These are phyloP conservation scores for Zygosaccharomyces pseudobailii DNA, from an alignment of 1,139 yeast genomes.

Conservation along the genomic window DNA sequence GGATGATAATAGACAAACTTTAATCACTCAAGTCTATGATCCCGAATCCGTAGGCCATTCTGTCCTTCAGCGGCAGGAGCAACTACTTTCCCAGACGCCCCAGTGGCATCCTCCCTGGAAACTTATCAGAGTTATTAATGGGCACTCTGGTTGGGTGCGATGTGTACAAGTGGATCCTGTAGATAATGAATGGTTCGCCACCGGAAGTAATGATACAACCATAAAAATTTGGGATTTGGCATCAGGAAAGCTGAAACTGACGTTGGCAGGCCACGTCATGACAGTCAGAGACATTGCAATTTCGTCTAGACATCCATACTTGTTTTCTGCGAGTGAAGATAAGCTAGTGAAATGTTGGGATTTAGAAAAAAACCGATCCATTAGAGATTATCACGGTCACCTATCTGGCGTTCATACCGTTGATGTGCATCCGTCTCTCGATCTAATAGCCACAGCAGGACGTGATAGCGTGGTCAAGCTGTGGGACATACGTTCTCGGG, in stretches of 20 bases:
- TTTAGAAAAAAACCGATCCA: slow-evolving; percentile 74
- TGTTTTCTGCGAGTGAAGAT: slow-evolving; percentile 92
- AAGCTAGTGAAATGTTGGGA: slow-evolving; percentile 97
- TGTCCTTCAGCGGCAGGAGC: slow-evolving; percentile 22
- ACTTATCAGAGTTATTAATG: slow-evolving; percentile 68
- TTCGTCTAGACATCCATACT: slow-evolving; percentile 73
- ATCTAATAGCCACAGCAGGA: slow-evolving; percentile 84
- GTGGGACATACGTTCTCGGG: slow-evolving; percentile 88
- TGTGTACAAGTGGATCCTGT: slow-evolving; percentile 71
- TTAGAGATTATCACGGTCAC: slow-evolving; percentile 92
- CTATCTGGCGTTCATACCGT: slow-evolving; percentile 82
- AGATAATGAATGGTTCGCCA: slow-evolving; percentile 83
- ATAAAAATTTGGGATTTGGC: slow-evolving; percentile 92
- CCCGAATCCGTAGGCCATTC: slow-evolving; percentile 12
- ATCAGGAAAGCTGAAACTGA: slow-evolving; percentile 59
- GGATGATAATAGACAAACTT: neutral
- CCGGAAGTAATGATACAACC: slow-evolving; percentile 86
- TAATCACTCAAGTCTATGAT: slow-evolving; percentile 6
- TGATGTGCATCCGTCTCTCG: slow-evolving; percentile 82
- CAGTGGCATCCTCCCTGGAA: slow-evolving; percentile 64
- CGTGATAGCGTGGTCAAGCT: slow-evolving; percentile 81
- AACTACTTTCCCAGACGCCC: slow-evolving; percentile 34
- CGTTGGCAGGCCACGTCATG: slow-evolving; percentile 89
- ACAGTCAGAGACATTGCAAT: slow-evolving; percentile 73
- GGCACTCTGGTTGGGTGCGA: slow-evolving; percentile 93